Percentiles rank a stretch among this genome's conserved stretches.
These are phyloP conservation scores for Candida ponderosae DNA, from an alignment of 805 yeast species.

Conservation along the genomic window DNA sequence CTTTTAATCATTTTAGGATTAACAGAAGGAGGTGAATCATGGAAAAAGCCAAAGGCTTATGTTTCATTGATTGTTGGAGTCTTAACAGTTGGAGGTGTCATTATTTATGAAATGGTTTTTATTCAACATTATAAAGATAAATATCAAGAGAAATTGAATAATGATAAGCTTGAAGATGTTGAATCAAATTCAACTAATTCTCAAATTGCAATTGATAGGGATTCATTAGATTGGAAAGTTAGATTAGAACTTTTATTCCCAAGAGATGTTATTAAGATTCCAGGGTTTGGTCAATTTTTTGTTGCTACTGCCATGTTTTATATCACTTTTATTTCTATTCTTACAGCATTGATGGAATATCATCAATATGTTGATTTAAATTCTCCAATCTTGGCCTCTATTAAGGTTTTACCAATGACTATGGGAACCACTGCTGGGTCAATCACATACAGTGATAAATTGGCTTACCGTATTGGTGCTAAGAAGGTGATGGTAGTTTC, in stretches of 20 bases:
- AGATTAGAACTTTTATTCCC: slow-evolving; percentile 21
- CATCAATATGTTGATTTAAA: slow-evolving; percentile 19
- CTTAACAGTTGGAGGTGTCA: slow-evolving; percentile 18
- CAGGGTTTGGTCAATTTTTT: slow-evolving; percentile 18
- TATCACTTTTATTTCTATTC: slow-evolving; percentile 13
- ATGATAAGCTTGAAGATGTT: slow-evolving; percentile 1
- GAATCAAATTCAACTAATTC: not conserved
- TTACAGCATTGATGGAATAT: slow-evolving; percentile 19
- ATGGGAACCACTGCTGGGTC: slow-evolving; percentile 24
- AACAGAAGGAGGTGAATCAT: slow-evolving; percentile 36
- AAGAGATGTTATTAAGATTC: slow-evolving; percentile 16
- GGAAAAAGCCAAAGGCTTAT: slow-evolving; percentile 33
- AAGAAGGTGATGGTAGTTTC: slow-evolving; percentile 10
- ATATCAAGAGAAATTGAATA: slow-evolving; percentile 2
- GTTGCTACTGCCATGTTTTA: slow-evolving; percentile 14
- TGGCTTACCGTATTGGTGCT: slow-evolving; percentile 16
- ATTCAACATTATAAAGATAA: slow-evolving; percentile 9
- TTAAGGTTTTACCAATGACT: slow-evolving; percentile 27
- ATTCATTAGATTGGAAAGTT: slow-evolving; percentile 6
- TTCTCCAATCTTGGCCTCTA: slow-evolving; percentile 26
- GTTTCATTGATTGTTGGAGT: slow-evolving; percentile 33
- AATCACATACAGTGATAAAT: slow-evolving; percentile 14
- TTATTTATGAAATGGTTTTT: slow-evolving; percentile 23
- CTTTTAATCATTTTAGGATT: slow-evolving; percentile 34
- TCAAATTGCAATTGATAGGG: not conserved